Base-by-base conservation (phyloP, 371 early-diverging fungal species). In the Rhizopus microsporus region DNA sequence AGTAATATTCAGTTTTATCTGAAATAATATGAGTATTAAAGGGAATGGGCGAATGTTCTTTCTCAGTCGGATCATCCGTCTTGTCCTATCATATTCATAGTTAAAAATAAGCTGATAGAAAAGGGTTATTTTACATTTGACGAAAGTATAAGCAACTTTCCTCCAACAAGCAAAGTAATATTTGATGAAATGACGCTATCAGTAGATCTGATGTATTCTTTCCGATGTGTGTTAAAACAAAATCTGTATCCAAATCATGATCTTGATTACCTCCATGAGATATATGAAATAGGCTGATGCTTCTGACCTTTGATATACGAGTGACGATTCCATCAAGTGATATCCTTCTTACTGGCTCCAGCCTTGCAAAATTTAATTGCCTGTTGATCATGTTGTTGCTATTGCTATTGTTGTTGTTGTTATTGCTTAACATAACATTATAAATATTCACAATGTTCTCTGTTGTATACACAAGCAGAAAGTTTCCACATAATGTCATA, bases 1-100 rank as follows among this genome's bases (percentile, higher is more conserved):
- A 90, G 62, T 87, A 90, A 67, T 82, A 86, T 60, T 92, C 93
- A 13, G 88, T 71, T 37, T 84, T 80, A 32, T 86, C 81, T 1
- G 85, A 71, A 15, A 94, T 65, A 10, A 68, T 65, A 33, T 80
- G 74, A n/a, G 80, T 60, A 44, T 88, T 80, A 72, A 85, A 89
- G 40, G 69, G 77, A 7, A 67, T 16, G 0, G 52, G 39, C 31
- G 47, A 15, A 12, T 43, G 38, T 17, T 15, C 35, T 3, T 44
- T 50, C 12, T 34, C 42, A 0, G 23, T n/a, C 0, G 70, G 63
- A 40, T 66, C 51, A 62, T 72, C 67, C 31, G 62, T 60, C 15
- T 69, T 68, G 45, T 75, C 68, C 67, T 58, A 57, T 10, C 29
- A 13, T 40, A 37, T 38, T 37, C 12, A 13, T 23, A n/a, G 4